Percentiles rank a stretch among this genome's conserved stretches.
Evolutionary conservation across 306 rosid species (phyloP).

Genomic region (Alnus glutinosa): DNA sequence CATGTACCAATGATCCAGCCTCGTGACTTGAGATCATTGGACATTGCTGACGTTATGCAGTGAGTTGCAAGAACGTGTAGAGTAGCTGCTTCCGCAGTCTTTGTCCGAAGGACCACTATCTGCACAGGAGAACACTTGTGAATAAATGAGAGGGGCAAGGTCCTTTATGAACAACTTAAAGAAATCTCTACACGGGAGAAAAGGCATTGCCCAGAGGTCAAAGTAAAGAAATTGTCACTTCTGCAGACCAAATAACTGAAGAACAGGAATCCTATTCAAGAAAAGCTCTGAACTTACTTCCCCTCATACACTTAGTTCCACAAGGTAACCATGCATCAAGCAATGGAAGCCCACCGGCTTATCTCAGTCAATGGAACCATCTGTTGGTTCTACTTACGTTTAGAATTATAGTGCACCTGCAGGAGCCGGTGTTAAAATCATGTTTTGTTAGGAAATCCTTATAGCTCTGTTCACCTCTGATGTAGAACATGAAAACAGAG

Average conservation of each 20-base stretch:
- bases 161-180: background rate
- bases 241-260: slow-evolving; percentile 6
- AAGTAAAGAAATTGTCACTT: slow-evolving; percentile 24
- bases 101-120: slow-evolving; percentile 77
- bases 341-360: too few species aligned
- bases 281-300: slow-evolving; percentile 56
- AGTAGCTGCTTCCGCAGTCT: slow-evolving; percentile 80
- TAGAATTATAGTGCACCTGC: too few species aligned
- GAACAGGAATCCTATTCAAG: slow-evolving; percentile 15
- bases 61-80: slow-evolving; percentile 81
- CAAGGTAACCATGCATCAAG: too few species aligned
- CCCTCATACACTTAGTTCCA: slow-evolving; percentile 69
- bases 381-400: too few species aligned
- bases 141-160: slow-evolving; percentile 10
- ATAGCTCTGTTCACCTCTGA: too few species aligned
- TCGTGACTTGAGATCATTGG: slow-evolving; percentile 82
- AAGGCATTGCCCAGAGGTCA: slow-evolving; percentile 35
- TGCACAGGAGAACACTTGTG: slow-evolving; percentile 34
- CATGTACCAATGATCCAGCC: slow-evolving; percentile 20
- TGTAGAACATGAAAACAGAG: too few species aligned
- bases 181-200: background rate
- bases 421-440: too few species aligned
- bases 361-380: too few species aligned
- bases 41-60: slow-evolving; percentile 87
- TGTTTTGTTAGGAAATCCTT: too few species aligned